Evolutionary conservation across 257 asterid genomes (phyloP), one percentile per base, ranked within the genome.

Genomic region (Solanum megistacrolobum): DNA sequence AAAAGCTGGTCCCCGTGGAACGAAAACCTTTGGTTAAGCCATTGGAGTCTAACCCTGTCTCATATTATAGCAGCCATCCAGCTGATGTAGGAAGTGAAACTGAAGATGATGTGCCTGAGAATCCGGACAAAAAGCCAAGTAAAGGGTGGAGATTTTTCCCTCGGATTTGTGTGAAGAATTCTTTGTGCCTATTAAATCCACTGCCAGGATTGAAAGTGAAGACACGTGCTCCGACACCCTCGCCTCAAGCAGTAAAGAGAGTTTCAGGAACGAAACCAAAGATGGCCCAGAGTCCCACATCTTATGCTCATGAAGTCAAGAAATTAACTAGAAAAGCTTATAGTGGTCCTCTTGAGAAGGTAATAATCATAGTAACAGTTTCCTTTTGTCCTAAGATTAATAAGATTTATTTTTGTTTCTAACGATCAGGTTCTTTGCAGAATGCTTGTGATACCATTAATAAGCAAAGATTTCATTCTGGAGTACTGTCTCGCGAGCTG

Each of bases 311-410:
- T 65, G 94, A 93, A 9, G 91, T 91, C 86, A 89, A 92, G 48
- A 91, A 96, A 91, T 83, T 94, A 65, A 85, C 94, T n/a, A 93
- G 98, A 92, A 95, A 91, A 78, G 94, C 99, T 1, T 93, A 89
- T 68, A 97, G 99, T 89, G 99, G 99, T 83, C 99, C 99, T 84
- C 93, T 97, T 39, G 95, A 93, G 76, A 95, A 94, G 98, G 98
- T 96, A 90, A 83, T 18, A 29, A 48, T 35, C 43, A 68, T 68
- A 34, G 25, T 29, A 43, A 4, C 72, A 23, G 21, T 46, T 86
- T 27, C 46, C 23, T 36, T 31, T 6, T 87, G 21, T 79, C 85
- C 41, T 48, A 43, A 14, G 66, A 27, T 43, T 79, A 46, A 9
- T 48, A 9, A 82, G 69, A 14, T 82, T 48, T 82, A 10, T 81